phyloP scores from a whole-genome alignment of 371 early-diverging fungal genomes.

The Zancudomyces culisetae region DNA sequence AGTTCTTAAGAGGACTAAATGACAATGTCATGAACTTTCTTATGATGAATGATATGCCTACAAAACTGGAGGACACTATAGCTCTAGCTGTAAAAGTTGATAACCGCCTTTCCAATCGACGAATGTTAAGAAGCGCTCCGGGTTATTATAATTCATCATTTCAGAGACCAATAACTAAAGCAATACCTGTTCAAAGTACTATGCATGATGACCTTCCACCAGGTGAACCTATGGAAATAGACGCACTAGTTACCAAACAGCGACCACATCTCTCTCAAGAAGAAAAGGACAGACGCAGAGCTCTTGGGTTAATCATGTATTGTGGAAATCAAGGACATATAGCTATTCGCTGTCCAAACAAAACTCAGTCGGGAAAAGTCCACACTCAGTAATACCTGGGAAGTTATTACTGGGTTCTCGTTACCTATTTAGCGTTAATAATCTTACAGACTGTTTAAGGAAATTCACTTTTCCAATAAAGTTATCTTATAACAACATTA shows the following conservation, averaged over 20 bases:
- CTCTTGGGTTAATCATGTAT: neutral
- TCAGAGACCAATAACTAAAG: neutral
- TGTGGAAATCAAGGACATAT: neutral
- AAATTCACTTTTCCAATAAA: constrained; percentile 1
- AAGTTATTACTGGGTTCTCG: constrained; percentile 1
- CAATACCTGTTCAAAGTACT: neutral
- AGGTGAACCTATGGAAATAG: neutral
- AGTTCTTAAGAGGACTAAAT: neutral
- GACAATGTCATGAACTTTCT: neutral
- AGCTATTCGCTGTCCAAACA: neutral
- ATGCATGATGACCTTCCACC: neutral
- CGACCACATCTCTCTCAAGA: neutral
- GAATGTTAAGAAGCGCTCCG: neutral
- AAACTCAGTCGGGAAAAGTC: neutral
- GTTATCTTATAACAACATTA: neutral
- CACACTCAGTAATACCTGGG: neutral
- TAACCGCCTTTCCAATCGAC: neutral
- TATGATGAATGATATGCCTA: neutral
- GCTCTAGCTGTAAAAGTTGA: neutral
- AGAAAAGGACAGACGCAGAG: neutral
- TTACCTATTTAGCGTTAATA: neutral
- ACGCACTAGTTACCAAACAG: neutral
- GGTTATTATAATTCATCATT: neutral
- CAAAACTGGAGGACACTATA: neutral
- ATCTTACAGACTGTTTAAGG: neutral